A percentile compares a stretch with the other conserved stretches of the same genome.
Conservation (phyloP, 2,329 filamentous ascomycete species). For the Hypoxylon sp. region DNA sequence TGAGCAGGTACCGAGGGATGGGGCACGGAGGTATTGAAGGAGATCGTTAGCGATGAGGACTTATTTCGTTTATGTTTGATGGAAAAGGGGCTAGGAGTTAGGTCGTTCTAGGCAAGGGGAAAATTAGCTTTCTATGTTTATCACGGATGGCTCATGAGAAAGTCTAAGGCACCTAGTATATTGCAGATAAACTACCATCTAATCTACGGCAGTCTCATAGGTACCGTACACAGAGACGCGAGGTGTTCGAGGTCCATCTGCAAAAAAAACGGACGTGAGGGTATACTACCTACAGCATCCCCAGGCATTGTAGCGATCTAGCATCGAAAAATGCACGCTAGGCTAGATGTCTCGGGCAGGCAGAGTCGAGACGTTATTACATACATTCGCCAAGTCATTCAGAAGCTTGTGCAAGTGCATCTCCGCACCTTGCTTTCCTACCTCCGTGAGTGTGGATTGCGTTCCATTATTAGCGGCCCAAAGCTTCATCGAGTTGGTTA, state of each 20-base stretch:
- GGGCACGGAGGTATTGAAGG: constrained; percentile 35
- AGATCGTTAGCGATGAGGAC: background rate
- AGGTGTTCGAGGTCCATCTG: no score
- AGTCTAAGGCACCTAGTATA: no score
- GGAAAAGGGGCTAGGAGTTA: background rate
- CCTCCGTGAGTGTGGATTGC: constrained; percentile 32
- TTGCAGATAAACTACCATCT: no score
- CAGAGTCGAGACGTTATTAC: constrained; percentile 13
- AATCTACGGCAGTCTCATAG: no score
- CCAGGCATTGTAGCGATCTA: no score
- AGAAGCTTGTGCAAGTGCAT: constrained; percentile 43
- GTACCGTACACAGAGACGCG: no score
- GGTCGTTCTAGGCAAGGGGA: background rate
- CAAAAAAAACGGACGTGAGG: no score
- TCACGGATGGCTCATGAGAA: no score
- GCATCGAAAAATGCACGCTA: no score
- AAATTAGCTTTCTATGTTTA: background rate
- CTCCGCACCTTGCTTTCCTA: constrained; percentile 38
- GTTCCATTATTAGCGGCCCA: constrained; percentile 39
- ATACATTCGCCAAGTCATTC: constrained; percentile 44
- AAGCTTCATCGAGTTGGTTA: constrained; percentile 64
- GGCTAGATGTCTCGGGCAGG: no score
- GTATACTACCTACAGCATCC: no score
- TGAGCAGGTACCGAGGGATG: constrained; percentile 11
- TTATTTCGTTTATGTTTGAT: background rate